Evolutionary conservation across 805 yeast species (phyloP).

Genomic region (Starmera pachycereana): DNA sequence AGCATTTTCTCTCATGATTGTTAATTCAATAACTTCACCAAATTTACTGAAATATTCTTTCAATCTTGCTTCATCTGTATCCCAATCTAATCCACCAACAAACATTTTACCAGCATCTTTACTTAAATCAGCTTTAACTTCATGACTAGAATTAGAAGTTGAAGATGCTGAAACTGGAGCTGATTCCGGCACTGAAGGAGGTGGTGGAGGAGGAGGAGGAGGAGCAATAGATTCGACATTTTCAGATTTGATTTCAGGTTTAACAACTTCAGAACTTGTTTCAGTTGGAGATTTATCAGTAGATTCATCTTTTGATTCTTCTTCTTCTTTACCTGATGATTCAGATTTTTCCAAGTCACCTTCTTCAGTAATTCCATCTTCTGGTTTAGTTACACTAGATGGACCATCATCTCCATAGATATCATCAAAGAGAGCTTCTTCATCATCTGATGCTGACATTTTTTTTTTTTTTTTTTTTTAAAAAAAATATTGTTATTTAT

Average conservation of each 20-base stretch:
- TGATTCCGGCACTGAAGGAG: no score
- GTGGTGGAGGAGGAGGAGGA: constrained; percentile 7
- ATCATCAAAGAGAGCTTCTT: constrained; percentile 89
- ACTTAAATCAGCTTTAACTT: constrained; percentile 36
- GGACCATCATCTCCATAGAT: constrained; percentile 40
- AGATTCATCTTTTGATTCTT: constrained; percentile 1
- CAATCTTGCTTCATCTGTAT: constrained; percentile 83
- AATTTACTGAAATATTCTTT: constrained; percentile 74
- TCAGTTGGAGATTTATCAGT: constrained; percentile 1
- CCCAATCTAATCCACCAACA: constrained; percentile 97
- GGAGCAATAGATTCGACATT: background rate
- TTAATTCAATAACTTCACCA: constrained; percentile 81
- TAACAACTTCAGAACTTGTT: background rate
- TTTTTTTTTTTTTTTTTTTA: constrained; percentile 4
- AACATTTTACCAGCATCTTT: constrained; percentile 87
- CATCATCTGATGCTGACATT: constrained; percentile 75
- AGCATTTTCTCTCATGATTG: constrained; percentile 82
- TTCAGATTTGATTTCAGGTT: background rate
- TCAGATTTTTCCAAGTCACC: constrained; percentile 18
- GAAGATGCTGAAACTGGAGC: constrained; percentile 11
- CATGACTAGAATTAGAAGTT: constrained; percentile 9
- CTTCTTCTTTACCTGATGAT: constrained; percentile 9
- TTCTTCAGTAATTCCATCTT: constrained; percentile 17
- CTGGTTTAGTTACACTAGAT: background rate
- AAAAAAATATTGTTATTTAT: no score